Percentiles rank a stretch among this genome's conserved stretches.
These are phyloP conservation scores for Vitis labrusca DNA, from an alignment of 164 flowering plant genomes.

Conservation along the genomic window DNA sequence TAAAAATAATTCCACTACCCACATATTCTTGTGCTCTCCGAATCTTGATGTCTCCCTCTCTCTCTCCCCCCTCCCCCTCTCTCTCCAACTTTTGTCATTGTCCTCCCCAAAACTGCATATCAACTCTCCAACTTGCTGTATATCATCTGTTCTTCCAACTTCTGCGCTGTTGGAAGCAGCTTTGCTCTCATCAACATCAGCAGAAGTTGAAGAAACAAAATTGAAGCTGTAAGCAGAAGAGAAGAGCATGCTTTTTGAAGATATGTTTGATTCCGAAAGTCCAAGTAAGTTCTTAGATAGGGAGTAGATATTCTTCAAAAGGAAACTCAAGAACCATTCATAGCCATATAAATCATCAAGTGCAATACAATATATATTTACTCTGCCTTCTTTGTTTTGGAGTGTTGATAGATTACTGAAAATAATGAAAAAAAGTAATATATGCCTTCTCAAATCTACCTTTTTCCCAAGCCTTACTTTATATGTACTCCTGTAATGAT, in stretches of 20 bases:
- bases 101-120: background rate
- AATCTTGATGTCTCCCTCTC: background rate
- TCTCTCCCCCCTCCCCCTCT: background rate
- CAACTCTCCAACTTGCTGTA: background rate
- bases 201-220: background rate
- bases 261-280: slow-evolving; percentile 15
- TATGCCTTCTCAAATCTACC: no score
- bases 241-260: slow-evolving; percentile 5
- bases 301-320: no score
- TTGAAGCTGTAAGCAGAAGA: background rate
- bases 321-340: no score
- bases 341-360: no score
- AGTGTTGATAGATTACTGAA: no score
- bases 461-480: no score
- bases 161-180: no score
- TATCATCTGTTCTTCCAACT: no score
- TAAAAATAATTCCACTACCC: background rate
- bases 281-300: slow-evolving; percentile 20
- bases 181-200: background rate
- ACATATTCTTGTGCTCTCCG: slow-evolving; percentile 4
- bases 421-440: no score
- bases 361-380: no score
- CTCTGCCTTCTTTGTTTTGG: no score
- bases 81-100: background rate
- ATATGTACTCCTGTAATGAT: no score